phyloP scores from a whole-genome alignment of 2,329 filamentous ascomycete genomes.

The Stenocarpella maydis region DNA sequence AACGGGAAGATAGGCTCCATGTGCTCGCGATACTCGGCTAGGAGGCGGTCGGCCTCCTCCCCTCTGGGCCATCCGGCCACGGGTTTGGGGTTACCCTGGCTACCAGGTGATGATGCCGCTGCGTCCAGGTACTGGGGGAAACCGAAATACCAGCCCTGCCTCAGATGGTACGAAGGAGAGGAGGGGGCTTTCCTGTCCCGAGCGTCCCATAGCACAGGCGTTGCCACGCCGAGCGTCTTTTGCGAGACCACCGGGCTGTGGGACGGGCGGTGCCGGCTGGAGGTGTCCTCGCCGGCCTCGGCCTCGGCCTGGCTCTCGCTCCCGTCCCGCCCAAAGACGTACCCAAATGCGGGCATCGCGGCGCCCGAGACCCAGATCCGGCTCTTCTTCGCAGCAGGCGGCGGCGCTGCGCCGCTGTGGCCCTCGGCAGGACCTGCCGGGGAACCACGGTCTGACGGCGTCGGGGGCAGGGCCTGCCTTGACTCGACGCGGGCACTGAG shows the following conservation, averaged over 20 bases:
- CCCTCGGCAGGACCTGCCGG: neutral
- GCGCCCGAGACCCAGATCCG: neutral
- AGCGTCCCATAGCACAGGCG: neutral
- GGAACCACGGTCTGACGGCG: constrained; percentile 32
- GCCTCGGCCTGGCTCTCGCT: neutral
- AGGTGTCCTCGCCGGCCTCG: neutral
- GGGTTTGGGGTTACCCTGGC: neutral
- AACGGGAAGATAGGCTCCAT: constrained; percentile 55
- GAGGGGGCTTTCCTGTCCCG: neutral
- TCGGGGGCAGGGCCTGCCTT: constrained; percentile 35
- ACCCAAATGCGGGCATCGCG: neutral
- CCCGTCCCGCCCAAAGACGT: constrained; percentile 1
- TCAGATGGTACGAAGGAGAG: neutral
- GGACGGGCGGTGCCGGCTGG: neutral
- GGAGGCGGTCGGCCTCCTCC: constrained; percentile 50
- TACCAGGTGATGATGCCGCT: neutral
- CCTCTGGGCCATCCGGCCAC: constrained; percentile 44
- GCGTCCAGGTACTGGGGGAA: neutral
- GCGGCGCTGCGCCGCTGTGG: neutral
- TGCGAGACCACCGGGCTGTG: neutral
- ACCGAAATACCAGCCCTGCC: neutral
- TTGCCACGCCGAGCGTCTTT: constrained; percentile 6
- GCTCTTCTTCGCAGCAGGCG: neutral
- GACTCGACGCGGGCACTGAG: constrained; percentile 55
- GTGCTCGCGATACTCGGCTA: constrained; percentile 47